A percentile compares a stretch with the other conserved stretches of the same genome.
Conservation (phyloP, 1,284 basidiomycete species). For the Microstroma glucosiphilum region DNA sequence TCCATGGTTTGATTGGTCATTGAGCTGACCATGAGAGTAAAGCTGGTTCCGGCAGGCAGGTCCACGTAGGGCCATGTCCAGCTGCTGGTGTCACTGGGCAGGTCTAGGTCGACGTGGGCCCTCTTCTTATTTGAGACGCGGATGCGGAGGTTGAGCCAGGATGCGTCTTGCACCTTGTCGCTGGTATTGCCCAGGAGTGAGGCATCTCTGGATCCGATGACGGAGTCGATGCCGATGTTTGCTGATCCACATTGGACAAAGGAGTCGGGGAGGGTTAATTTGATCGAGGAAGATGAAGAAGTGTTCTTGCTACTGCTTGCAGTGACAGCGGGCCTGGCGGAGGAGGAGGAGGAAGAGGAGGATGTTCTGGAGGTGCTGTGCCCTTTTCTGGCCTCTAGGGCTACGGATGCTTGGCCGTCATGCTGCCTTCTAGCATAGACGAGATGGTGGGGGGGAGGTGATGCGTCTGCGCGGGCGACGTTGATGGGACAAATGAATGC, state of each 20-base stretch:
- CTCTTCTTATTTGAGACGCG: not conserved
- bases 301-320: not conserved
- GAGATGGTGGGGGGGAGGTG: too few relatives aligned
- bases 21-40: not conserved
- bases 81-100: not conserved
- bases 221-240: not conserved
- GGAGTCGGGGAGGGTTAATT: not conserved
- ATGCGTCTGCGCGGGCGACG: too few relatives aligned
- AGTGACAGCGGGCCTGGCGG: not conserved
- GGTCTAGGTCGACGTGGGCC: not conserved
- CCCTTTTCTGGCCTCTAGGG: not conserved
- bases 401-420: not conserved
- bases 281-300: not conserved
- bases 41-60: slow-evolving; percentile 1
- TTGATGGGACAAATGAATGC: too few relatives aligned
- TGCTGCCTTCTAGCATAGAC: too few relatives aligned
- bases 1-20: slow-evolving; percentile 1
- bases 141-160: slow-evolving; percentile 4
- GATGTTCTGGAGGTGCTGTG: not conserved
- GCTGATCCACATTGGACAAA: slow-evolving; percentile 2
- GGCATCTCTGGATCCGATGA: slow-evolving; percentile 4
- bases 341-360: slow-evolving; percentile 1
- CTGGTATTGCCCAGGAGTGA: not conserved
- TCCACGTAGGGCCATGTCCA: not conserved
- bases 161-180: not conserved